A percentile compares a stretch with the other conserved stretches of the same genome.
These are phyloP conservation scores for Brassica nigra DNA, from an alignment of 345 rosid species.

Conservation along the genomic window DNA sequence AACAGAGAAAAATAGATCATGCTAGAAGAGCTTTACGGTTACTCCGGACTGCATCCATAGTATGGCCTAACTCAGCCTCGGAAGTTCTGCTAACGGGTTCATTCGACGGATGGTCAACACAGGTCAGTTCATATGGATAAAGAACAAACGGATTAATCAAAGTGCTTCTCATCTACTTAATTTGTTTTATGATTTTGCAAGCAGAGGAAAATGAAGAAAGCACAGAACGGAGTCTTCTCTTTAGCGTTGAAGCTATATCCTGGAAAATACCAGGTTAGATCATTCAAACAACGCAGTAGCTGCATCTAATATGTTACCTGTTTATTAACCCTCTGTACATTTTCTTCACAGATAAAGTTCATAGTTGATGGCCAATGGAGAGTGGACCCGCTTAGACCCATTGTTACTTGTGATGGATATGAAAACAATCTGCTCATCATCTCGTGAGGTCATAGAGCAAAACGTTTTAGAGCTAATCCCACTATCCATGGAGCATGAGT, in stretches of 20 bases:
- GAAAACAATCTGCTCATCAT: slow-evolving; percentile 82
- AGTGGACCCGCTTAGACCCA: slow-evolving; percentile 86
- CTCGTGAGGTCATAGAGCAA: slow-evolving; percentile 38
- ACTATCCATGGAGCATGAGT: slow-evolving; percentile 18
- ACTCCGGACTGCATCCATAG: slow-evolving; percentile 67
- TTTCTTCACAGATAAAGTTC: slow-evolving; percentile 72
- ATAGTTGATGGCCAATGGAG: slow-evolving; percentile 94
- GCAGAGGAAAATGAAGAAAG: slow-evolving; percentile 93
- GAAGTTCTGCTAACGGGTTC: slow-evolving; percentile 88
- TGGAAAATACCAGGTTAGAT: slow-evolving; percentile 81
- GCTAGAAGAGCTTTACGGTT: slow-evolving; percentile 61
- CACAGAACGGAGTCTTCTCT: slow-evolving; percentile 66
- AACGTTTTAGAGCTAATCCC: slow-evolving; percentile 9
- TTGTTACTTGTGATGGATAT: slow-evolving; percentile 56
- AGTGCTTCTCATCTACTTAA: slow-evolving; percentile 9
- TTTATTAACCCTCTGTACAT: not conserved
- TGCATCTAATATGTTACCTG: not conserved
- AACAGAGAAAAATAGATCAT: slow-evolving; percentile 70
- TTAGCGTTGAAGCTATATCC: slow-evolving; percentile 73
- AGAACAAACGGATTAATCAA: not conserved
- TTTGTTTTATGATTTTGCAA: slow-evolving; percentile 23
- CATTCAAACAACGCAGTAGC: not conserved
- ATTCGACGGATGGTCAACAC: slow-evolving; percentile 88
- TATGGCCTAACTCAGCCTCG: slow-evolving; percentile 84
- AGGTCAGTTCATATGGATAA: slow-evolving; percentile 52